Conservation (phyloP, 108 stramenopile species). For the Cyclostephanos invisitatus region DNA sequence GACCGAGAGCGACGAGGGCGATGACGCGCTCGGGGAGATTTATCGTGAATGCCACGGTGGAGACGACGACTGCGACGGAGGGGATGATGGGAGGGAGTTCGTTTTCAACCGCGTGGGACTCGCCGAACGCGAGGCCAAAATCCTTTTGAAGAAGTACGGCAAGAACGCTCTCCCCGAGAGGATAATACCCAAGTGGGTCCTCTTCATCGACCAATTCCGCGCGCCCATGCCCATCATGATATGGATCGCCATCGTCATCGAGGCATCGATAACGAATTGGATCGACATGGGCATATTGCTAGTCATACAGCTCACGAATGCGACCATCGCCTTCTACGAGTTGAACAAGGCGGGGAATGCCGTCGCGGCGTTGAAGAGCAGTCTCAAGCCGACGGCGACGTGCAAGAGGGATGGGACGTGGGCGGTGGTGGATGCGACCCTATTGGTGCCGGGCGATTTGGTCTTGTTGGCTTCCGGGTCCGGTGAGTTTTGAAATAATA, state of each 20-base stretch:
- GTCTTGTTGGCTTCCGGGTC: slow-evolving; percentile 45
- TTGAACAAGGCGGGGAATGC: slow-evolving; percentile 75
- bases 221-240: slow-evolving; percentile 87
- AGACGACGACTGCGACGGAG: too few species aligned
- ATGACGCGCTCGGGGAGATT: not conserved
- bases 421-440: slow-evolving; percentile 42
- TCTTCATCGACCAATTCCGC: slow-evolving; percentile 63
- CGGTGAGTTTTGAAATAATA: slow-evolving; percentile 13
- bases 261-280: slow-evolving; percentile 46
- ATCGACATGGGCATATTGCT: slow-evolving; percentile 59
- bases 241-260: slow-evolving; percentile 67
- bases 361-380: slow-evolving; percentile 69
- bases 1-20: too few species aligned
- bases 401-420: slow-evolving; percentile 66
- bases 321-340: slow-evolving; percentile 62
- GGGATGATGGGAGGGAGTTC: slow-evolving; percentile 5
- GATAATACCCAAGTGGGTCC: slow-evolving; percentile 46
- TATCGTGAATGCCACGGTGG: too few species aligned
- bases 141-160: slow-evolving; percentile 45
- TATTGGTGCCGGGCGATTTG: slow-evolving; percentile 66
- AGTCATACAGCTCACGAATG: slow-evolving; percentile 61
- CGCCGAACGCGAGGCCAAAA: slow-evolving; percentile 37
- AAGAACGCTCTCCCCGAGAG: slow-evolving; percentile 66
- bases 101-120: slow-evolving; percentile 51
- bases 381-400: slow-evolving; percentile 65